Base-by-base conservation (phyloP, 768 basidiomycete species). In the Crassisporium funariophilum region DNA sequence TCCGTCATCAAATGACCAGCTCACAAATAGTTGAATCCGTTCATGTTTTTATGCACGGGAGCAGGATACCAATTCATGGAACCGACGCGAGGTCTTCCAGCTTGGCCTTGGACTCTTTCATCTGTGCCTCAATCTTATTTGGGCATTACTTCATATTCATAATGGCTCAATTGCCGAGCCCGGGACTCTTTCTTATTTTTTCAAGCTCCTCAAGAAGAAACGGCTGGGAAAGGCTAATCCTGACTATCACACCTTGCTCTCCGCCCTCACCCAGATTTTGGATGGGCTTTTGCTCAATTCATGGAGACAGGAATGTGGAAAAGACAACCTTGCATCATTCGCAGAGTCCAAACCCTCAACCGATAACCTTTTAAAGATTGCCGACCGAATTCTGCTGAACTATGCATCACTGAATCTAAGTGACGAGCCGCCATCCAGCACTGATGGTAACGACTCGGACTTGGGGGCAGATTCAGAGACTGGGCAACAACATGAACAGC, bases 31-130 rank as follows among this genome's bases (percentile, higher is more conserved):
- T 0, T 50, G 56, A 0, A 66, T 58, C 20, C 54, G 57, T 9
- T 51, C 52, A 4, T 47, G 41, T n/a, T 52, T 63, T 25, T 44
- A 21, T 1, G 11, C 55, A 12, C 47, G 53, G 0, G 15, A 9
- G 1, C 31, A 46, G 15, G 58, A 68, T 20, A 16, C 55, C 1
- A 61, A 52, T 29, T 27, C 60, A 1, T 68, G 60, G 53, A 46
- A 50, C 9, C 54, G 54, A 13, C 27, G 27, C 7, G 8, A 7
- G 29, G 29, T 55, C n/a, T 57, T 65, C 19, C 61, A 63, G 31
- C 54, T 65, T 9, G 61, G 49, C 0, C 57, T 63, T 25, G 65
- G 69, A 0, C 47, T 66, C 0, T 71, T 73, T 41, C 69, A 73
- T 43, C 53, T 67, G 0, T 46, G 51, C 13, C 56, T 71, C 47